phyloP scores from a whole-genome alignment of 2,329 filamentous ascomycete species.

The Scedosporium apiospermum region DNA sequence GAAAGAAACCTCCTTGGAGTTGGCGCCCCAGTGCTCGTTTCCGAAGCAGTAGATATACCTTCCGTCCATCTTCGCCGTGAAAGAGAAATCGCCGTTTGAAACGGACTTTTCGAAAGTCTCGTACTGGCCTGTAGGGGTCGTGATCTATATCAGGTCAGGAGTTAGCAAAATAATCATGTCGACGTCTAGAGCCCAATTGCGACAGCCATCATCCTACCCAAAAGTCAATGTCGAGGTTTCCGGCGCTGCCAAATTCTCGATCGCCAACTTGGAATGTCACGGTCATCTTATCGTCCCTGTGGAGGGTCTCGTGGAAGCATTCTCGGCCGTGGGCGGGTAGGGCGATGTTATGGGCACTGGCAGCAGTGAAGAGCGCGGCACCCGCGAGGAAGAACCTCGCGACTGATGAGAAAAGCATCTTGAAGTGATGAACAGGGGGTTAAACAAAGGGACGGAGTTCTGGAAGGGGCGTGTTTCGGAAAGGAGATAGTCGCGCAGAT shows the following conservation, averaged over 20 bases:
- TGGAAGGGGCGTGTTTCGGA: background rate
- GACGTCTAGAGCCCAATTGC: background rate
- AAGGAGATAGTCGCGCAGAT: background rate
- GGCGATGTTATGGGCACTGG: conserved; percentile 88
- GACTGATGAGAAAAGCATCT: conserved; percentile 34
- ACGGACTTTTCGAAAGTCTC: conserved; percentile 72
- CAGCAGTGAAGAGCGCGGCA: conserved; percentile 39
- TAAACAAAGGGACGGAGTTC: background rate
- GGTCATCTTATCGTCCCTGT: conserved; percentile 94
- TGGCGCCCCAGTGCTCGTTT: conserved; percentile 95
- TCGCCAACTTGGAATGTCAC: conserved; percentile 98
- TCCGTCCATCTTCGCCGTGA: conserved; percentile 75
- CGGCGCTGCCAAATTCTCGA: conserved; percentile 86
- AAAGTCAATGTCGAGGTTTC: conserved; percentile 94
- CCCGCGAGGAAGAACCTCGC: conserved; percentile 33
- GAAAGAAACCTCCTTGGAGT: conserved; percentile 97
- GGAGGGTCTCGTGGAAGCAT: conserved; percentile 92
- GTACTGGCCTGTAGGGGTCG: conserved; percentile 66
- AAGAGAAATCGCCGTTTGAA: conserved; percentile 88
- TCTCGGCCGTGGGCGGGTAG: conserved; percentile 87
- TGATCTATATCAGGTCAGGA: conserved; percentile 44
- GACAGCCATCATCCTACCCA: conserved; percentile 54
- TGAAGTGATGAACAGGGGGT: conserved; percentile 10
- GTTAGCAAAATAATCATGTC: conserved; percentile 9
- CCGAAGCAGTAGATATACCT: conserved; percentile 97